A percentile compares a stretch with the other conserved stretches of the same genome.
Evolutionary conservation across 1,284 basidiomycete species (phyloP).

Genomic region (Ganoderma lucidum): DNA sequence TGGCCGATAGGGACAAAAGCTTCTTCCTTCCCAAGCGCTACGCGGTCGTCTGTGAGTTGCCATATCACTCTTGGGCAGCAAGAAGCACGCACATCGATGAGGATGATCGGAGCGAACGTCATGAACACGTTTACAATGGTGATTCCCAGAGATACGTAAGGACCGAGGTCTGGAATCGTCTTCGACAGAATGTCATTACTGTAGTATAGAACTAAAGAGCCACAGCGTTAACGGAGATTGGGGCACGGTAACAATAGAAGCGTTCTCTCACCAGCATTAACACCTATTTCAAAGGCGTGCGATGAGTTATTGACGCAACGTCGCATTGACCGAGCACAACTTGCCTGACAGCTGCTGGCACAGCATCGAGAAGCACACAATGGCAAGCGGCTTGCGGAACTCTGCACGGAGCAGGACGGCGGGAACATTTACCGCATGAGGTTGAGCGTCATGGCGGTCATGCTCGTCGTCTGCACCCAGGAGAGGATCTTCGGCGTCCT

Average conservation of each 20-base stretch:
- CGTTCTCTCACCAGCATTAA: conserved; percentile 59
- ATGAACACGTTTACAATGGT: conserved; percentile 84
- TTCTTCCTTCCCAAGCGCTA: conserved; percentile 72
- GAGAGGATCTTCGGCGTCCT: conserved; percentile 52
- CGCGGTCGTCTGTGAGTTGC: conserved; percentile 36
- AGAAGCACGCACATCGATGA: conserved; percentile 74
- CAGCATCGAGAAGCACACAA: conserved; percentile 77
- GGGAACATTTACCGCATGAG: conserved; percentile 56
- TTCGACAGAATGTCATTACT: conserved; percentile 87
- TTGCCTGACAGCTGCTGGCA: conserved; percentile 83
- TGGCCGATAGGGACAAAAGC: conserved; percentile 63
- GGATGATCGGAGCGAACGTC: conserved; percentile 84
- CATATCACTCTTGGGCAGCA: background rate
- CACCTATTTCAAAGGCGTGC: conserved; percentile 41
- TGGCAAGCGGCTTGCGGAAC: conserved; percentile 71
- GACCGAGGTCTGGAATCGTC: conserved; percentile 78
- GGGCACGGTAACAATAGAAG: background rate
- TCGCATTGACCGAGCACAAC: conserved; percentile 14
- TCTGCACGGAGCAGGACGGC: conserved; percentile 64
- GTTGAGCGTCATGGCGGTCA: conserved; percentile 37
- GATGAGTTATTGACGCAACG: background rate
- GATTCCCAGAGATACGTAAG: conserved; percentile 81
- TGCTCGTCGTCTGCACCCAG: conserved; percentile 44
- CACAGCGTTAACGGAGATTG: background rate
- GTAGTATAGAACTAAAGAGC: conserved; percentile 77